Conservation (phyloP, 148 eudicot genomes). For the Spergularia bocconei region DNA sequence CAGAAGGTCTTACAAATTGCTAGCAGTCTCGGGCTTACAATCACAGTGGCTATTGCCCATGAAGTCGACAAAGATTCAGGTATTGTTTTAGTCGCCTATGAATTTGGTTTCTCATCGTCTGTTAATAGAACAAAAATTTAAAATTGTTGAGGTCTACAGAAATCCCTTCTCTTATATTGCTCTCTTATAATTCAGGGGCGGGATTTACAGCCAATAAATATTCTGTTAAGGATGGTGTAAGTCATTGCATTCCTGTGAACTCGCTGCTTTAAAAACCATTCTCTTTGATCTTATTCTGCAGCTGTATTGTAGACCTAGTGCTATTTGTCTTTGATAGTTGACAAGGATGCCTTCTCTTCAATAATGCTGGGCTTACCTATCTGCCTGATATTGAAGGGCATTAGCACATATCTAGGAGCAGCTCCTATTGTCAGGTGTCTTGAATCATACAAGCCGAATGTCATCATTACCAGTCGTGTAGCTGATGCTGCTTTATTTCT, state of each 20-base stretch:
- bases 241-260: conserved; percentile 15
- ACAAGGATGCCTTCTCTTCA: neutral
- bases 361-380: conserved; percentile 6
- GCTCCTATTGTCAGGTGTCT: conserved; percentile 89
- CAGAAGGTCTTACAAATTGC: conserved; percentile 73
- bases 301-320: neutral
- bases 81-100: conserved; percentile 13
- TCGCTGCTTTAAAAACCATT: conserved; percentile 15
- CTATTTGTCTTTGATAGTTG: neutral
- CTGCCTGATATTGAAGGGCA: conserved; percentile 46
- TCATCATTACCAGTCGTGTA: conserved; percentile 86
- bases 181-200: conserved; percentile 23
- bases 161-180: neutral
- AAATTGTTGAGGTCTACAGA: conserved; percentile 1
- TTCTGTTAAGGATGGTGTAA: conserved; percentile 28
- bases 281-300: conserved; percentile 9
- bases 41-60: conserved; percentile 65
- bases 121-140: neutral
- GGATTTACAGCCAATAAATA: conserved; percentile 12
- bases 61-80: conserved; percentile 58
- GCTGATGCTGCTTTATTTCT: conserved; percentile 97
- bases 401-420: conserved; percentile 85
- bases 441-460: conserved; percentile 69
- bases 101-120: neutral
- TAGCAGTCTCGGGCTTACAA: conserved; percentile 48